Base-by-base conservation (phyloP, 2,329 filamentous ascomycete genomes). In the Cladosporium sp. region DNA sequence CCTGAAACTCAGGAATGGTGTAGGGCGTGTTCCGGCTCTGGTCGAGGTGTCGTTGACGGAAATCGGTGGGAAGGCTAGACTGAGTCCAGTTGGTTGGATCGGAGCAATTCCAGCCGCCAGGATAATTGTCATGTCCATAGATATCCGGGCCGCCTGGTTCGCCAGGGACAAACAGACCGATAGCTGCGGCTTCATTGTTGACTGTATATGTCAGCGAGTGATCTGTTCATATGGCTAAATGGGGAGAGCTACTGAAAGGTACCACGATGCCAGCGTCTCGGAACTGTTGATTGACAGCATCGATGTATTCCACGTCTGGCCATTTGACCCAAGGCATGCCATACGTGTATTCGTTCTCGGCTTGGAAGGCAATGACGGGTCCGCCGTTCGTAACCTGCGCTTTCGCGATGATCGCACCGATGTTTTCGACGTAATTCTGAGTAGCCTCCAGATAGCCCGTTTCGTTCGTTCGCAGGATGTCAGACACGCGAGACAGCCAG, bases 361-460 rank as follows among this genome's bases (percentile, higher is more conserved):
- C 86, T 70, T 95, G 90, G 42, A 88, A 81, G 1, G 93, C 75
- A 60, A 95, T 89, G 11, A 95, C 81, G 0, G 89, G 89, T 0
- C 90, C 90, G 0, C 88, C 90, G 54, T 92, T 89, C 1, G 89
- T 93, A 67, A 95, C 92, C 66, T 94, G 89, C 0, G 84, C 86
- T 56, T 85, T 83, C 4, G 89, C 88, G 64, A 95, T 87, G 7
- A 86, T 84, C 12, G 79, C 78, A 22, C 82, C 83, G 51, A 92
- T 80, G 8, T 84, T 78, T 4, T 78, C 72, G 62, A 85, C 80
- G 64, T 91, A 90, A 62, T 85, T 84, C 54, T 89, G 80, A 0
- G 88, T 92, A 0, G 88, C 83, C 17, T 82, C 76, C 5, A 91
- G 73, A 63, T 83, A 93, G 3, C 80, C 83, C 0, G 80, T 74